Conservation (phyloP, 2,329 filamentous ascomycete species). For the Trichophyton simii region DNA sequence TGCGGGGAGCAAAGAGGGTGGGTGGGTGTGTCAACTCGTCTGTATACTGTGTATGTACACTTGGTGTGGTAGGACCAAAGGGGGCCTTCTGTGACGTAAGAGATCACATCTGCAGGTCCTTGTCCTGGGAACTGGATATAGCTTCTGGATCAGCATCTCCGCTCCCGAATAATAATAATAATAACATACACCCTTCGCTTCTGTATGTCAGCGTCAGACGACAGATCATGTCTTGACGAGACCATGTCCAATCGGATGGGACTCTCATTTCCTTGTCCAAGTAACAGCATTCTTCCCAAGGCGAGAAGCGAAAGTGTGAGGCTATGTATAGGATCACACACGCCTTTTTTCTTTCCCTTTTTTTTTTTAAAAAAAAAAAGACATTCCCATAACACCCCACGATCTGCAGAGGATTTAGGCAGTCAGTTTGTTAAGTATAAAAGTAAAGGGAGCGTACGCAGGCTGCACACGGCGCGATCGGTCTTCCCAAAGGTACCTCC, state of each 20-base stretch:
- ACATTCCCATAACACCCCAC: background rate
- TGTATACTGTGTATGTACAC: too few relatives aligned
- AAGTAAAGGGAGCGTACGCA: too few relatives aligned
- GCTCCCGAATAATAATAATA: background rate
- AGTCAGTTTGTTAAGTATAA: too few relatives aligned
- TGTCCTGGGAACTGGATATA: background rate
- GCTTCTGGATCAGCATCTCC: background rate
- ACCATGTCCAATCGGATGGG: background rate
- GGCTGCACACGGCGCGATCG: background rate
- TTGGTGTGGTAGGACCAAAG: background rate
- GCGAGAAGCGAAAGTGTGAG: background rate
- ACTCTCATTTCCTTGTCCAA: background rate
- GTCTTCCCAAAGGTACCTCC: background rate
- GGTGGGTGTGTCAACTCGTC: background rate
- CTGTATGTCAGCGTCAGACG: background rate
- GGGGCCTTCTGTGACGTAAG: background rate
- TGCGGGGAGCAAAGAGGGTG: background rate
- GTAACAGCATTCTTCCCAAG: background rate
- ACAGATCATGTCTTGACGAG: background rate
- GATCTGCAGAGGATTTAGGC: background rate
- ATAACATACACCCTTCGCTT: background rate
- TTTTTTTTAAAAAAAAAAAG: too few relatives aligned
- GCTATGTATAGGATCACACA: background rate
- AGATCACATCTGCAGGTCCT: background rate
- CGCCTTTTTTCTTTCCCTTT: too few relatives aligned